Evolutionary conservation across 371 early-diverging fungal genomes (phyloP), one percentile per base, ranked within the genome.

Genomic region (Rhizomucor pusillus): DNA sequence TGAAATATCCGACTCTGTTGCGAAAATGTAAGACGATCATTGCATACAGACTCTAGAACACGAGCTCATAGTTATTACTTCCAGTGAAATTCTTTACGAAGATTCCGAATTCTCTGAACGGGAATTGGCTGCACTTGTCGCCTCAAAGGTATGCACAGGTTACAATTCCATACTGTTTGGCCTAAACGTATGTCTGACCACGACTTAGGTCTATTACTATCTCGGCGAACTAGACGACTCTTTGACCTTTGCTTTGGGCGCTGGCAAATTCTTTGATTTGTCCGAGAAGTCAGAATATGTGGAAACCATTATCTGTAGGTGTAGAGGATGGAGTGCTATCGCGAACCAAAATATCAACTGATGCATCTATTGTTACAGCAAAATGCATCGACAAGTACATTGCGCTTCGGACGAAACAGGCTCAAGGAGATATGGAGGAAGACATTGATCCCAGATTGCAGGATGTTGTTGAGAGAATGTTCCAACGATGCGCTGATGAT

Each of bases 331-430:
- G 13, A 37, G 23, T 51, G 35, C 23, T 9, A 14, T 0, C 23
- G 12, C 22, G 18, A 23, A 20, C 5, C 25, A 19, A 35, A 34
- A 43, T 22, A n/a, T 25, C n/a, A 18, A 18, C 12, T 12, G n/a
- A 18, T 22, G 9, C 29, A 16, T 10, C 19, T 29, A 33, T 14
- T 2, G 16, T 22, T 13, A 20, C 62, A 88, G 90, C 88, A 37
- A 90, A 90, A 65, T 93, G 92, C 47, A 93, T 97, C 53, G 98
- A 97, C 71, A 90, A 90, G 65, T 97, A 97, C 71, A 97, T 97
- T 56, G 70, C 72, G 25, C 76, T 88, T 41, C 79, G 94, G 64
- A 66, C 73, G 22, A 50, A 63, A 43, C 72, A 78, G 36, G 50
- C 63, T 19, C 71, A 75, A n/a, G 81, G 79, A 10, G 66, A 69